Conservation (phyloP, 192 early-diverging fungal genomes). For the Gorgonomyces haynaldii region DNA sequence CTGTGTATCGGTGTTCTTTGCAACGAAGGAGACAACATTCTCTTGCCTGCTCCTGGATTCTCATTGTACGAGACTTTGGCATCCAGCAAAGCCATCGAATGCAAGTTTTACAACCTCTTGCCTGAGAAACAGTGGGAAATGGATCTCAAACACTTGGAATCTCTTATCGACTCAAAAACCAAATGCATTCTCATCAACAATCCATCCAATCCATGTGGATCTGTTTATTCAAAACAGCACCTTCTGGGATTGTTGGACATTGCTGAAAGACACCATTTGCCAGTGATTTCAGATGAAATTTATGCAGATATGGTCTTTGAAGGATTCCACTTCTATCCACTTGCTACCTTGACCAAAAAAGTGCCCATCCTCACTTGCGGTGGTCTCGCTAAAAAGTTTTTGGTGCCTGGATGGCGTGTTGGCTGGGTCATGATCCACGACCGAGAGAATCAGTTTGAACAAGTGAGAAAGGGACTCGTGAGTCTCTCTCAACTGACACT, state of each 20-base stretch:
- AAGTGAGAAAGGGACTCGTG: slow-evolving; percentile 53
- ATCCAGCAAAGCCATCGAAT: slow-evolving; percentile 61
- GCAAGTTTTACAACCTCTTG: slow-evolving; percentile 67
- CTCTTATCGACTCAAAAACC: slow-evolving; percentile 71
- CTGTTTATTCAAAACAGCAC: slow-evolving; percentile 64
- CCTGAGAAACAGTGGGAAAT: slow-evolving; percentile 66
- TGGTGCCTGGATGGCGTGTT: slow-evolving; percentile 85
- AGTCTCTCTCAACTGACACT: slow-evolving; percentile 66
- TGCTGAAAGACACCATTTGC: slow-evolving; percentile 62
- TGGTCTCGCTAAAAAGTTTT: slow-evolving; percentile 80
- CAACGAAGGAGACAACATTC: slow-evolving; percentile 72
- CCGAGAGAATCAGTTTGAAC: slow-evolving; percentile 35
- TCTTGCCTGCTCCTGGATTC: slow-evolving; percentile 76
- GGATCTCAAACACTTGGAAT: slow-evolving; percentile 67
- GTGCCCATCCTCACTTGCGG: slow-evolving; percentile 78
- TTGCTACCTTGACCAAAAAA: slow-evolving; percentile 54
- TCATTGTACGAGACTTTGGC: slow-evolving; percentile 76
- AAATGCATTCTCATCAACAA: slow-evolving; percentile 77
- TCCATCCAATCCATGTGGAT: slow-evolving; percentile 80
- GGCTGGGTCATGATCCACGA: slow-evolving; percentile 79
- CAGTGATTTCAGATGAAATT: slow-evolving; percentile 83
- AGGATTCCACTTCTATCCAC: slow-evolving; percentile 20
- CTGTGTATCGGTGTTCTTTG: slow-evolving; percentile 48
- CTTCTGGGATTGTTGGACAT: slow-evolving; percentile 57
- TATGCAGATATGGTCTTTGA: slow-evolving; percentile 81